Evolutionary conservation across 805 yeast species (phyloP), one percentile per base, ranked within the genome.

Genomic region (Pichia pseudocactophila): DNA sequence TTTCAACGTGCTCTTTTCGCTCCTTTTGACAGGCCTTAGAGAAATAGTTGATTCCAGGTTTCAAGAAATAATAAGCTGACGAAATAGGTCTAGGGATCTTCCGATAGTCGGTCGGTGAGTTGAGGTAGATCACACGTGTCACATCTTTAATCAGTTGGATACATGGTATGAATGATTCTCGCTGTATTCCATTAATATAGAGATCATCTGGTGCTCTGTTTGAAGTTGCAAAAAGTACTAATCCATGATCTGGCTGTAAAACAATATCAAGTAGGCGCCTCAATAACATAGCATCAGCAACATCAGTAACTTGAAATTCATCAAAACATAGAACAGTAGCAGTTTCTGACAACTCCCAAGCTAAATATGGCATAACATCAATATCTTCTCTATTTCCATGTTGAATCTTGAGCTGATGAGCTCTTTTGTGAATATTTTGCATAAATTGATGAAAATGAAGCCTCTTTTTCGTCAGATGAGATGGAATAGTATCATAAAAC

Each of bases 261-360:
- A 85, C 69, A 31, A 77, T 62, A 53, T 77, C 74, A 33, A 86
- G 56, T 32, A 89, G 65, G 39, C 96, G 70, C 49, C 98, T 75
- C 34, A 92, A 69, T 28, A 92, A 70, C 97, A 92, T 92, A 2
- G 98, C 98, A 62, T 92, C 98, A 0, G 97, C 98, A 26, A 92
- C 97, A 61, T 92, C 98, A 1, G 96, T 87, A 34, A 92, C 98
- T 63, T 92, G 97, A 58, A 92, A 90, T 64, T 92, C 98, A 64
- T 92, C 98, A 59, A 92, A 86, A 61, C 98, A 92, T 46, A 92
- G 62, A 1, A 92, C 78, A 1, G 90, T 81, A 4, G 92, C 72
- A 39, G 72, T 68, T 48, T 73, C 73, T 1, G 97, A 84, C 43
- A 92, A 76, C 54, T 86, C 95, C 46, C 80, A 78, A 0, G 97